phyloP scores from a whole-genome alignment of 2,329 filamentous ascomycete genomes.

The Coniella vitis region DNA sequence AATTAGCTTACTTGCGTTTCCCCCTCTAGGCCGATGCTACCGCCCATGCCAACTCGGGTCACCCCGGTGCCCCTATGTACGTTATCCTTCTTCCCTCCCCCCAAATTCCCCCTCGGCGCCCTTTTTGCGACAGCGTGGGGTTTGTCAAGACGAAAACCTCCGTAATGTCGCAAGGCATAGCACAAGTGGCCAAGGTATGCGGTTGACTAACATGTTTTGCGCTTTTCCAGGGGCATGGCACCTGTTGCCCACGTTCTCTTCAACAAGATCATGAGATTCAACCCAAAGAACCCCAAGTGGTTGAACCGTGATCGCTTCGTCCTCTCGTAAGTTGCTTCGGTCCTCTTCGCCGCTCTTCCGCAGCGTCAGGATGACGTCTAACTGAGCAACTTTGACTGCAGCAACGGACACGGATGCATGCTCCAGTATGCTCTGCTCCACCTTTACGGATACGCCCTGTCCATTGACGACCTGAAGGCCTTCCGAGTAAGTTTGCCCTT shows the following conservation, averaged over 20 bases:
- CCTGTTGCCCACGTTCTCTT: conserved; percentile 94
- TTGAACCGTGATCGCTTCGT: conserved; percentile 97
- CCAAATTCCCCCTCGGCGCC: neutral
- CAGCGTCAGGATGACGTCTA: conserved; percentile 9
- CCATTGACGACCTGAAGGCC: conserved; percentile 85
- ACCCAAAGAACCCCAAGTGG: conserved; percentile 98
- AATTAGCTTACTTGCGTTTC: conserved; percentile 18
- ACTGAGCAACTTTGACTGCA: conserved; percentile 29
- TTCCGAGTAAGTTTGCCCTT: conserved; percentile 73
- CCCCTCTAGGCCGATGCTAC: conserved; percentile 85
- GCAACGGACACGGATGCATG: conserved; percentile 99
- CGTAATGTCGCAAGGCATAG: no score
- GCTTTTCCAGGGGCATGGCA: conserved; percentile 62
- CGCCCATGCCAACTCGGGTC: conserved; percentile 89
- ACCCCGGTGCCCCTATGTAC: conserved; percentile 96
- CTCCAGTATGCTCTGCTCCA: conserved; percentile 98
- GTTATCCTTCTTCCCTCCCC: no score
- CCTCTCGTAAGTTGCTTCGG: conserved; percentile 71
- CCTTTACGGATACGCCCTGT: conserved; percentile 83
- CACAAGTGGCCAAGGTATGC: no score
- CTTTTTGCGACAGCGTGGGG: neutral
- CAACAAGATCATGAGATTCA: conserved; percentile 99
- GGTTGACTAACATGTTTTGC: neutral
- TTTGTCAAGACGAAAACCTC: neutral
- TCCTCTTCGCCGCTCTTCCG: neutral